These are phyloP conservation scores for Pestalotiopsis fici DNA, from an alignment of 2,329 filamentous ascomycete species.

Conservation along the genomic window DNA sequence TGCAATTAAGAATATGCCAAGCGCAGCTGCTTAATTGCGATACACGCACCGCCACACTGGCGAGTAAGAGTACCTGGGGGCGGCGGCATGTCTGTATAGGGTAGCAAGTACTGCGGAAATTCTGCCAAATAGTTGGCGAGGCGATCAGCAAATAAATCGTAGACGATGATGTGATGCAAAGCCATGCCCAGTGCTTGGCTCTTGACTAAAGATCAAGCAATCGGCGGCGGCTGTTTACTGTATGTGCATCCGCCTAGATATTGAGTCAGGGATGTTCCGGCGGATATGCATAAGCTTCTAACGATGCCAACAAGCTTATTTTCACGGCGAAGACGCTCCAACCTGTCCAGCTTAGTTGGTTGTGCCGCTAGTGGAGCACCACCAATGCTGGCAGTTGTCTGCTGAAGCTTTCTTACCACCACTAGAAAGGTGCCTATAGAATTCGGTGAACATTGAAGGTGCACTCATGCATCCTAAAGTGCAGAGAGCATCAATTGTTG, in stretches of 20 bases:
- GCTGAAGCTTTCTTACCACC: neutral
- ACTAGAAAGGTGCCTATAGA: neutral
- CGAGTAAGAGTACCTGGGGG: neutral
- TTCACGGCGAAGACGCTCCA: neutral
- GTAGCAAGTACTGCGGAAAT: neutral
- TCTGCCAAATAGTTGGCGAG: neutral
- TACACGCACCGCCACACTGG: neutral
- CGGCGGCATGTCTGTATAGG: neutral
- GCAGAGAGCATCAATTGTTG: too few relatives aligned
- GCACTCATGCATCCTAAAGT: too few relatives aligned
- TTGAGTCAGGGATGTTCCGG: constrained; percentile 2
- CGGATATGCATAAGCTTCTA: neutral
- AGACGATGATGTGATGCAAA: neutral
- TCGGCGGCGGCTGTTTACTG: neutral
- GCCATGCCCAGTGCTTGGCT: neutral
- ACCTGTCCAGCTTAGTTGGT: neutral
- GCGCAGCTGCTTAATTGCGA: neutral
- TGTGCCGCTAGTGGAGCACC: neutral
- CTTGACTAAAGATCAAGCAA: neutral
- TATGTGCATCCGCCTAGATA: neutral
- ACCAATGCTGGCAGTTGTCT: neutral
- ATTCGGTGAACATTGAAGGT: neutral
- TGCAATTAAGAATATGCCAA: neutral
- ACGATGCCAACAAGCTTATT: constrained; percentile 10
- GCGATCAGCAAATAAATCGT: neutral